A percentile compares a stretch with the other conserved stretches of the same genome.
phyloP scores from a whole-genome alignment of 345 rosid genomes.

The Eucalyptus fibrosa region DNA sequence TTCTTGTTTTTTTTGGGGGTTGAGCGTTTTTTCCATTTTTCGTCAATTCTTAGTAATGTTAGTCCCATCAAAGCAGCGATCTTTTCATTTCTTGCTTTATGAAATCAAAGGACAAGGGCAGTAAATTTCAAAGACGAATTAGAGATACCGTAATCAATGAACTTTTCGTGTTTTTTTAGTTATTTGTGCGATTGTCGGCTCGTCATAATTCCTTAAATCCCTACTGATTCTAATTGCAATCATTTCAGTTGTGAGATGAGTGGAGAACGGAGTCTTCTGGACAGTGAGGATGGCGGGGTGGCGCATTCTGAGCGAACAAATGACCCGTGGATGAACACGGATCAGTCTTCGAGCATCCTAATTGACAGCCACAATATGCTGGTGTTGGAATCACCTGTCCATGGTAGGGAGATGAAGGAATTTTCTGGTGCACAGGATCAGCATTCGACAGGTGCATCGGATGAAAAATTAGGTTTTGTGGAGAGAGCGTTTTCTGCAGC shows the following conservation, averaged over 20 bases:
- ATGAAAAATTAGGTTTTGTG: constrained; percentile 31
- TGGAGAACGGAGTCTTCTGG: background rate
- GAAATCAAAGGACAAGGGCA: background rate
- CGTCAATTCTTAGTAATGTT: background rate
- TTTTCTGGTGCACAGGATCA: background rate
- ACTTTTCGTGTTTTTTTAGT: background rate
- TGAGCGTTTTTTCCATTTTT: background rate
- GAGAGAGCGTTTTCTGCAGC: constrained; percentile 86
- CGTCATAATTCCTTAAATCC: background rate
- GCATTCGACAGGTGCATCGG: background rate
- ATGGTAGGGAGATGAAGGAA: constrained; percentile 3
- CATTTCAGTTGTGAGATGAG: background rate
- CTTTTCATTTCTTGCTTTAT: background rate
- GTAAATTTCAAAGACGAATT: background rate
- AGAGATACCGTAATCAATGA: background rate
- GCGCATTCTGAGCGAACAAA: constrained; percentile 1
- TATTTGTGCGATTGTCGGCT: background rate
- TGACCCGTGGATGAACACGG: constrained; percentile 12
- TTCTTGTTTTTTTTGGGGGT: background rate
- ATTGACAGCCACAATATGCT: background rate
- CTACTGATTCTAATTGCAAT: background rate
- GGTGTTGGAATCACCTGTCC: background rate
- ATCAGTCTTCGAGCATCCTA: background rate
- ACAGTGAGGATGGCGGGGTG: background rate
- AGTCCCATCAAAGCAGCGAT: background rate